Evolutionary conservation across 2,329 filamentous ascomycete genomes (phyloP).

Genomic region (Zasmidium angulare): DNA sequence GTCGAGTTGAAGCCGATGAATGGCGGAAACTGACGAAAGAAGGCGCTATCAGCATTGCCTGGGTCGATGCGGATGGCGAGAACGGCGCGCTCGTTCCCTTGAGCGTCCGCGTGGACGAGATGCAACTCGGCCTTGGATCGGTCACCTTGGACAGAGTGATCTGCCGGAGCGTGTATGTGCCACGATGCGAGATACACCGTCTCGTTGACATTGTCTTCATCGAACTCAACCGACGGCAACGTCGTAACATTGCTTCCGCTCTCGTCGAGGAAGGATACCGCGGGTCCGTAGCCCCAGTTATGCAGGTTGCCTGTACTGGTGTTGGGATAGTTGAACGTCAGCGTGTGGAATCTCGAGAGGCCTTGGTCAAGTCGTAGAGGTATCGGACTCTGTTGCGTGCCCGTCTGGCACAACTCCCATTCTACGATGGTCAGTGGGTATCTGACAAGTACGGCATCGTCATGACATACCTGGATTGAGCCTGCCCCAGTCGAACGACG

Average conservation of each 20-base stretch:
- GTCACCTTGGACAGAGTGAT: conserved; percentile 48
- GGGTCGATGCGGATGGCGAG: conserved; percentile 50
- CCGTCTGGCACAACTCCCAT: conserved; percentile 50
- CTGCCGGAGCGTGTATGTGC: conserved; percentile 54
- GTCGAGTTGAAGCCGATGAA: conserved; percentile 25
- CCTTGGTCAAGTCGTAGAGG: conserved; percentile 42
- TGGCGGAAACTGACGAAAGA: conserved; percentile 45
- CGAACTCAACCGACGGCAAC: conserved; percentile 46
- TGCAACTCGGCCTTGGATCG: conserved; percentile 51
- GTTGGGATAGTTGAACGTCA: conserved; percentile 44
- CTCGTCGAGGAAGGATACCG: conserved; percentile 42
- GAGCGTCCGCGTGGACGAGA: conserved; percentile 47
- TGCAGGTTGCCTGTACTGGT: conserved; percentile 42
- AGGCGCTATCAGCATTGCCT: conserved; percentile 38
- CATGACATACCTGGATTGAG: conserved; percentile 13
- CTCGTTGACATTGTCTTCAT: conserved; percentile 46
- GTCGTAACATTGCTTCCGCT: conserved; percentile 37
- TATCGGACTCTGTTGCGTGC: conserved; percentile 54
- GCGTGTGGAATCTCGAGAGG: conserved; percentile 41
- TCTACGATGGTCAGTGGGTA: conserved; percentile 29
- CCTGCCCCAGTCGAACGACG: conserved; percentile 23
- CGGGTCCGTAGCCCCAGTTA: conserved; percentile 53
- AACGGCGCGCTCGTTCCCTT: conserved; percentile 46
- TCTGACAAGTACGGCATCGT: too few species aligned
- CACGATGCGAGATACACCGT: conserved; percentile 52